Evolutionary conservation across 176 grass and related monocot genomes (phyloP).

Genomic region (Oropetium thomaeum): DNA sequence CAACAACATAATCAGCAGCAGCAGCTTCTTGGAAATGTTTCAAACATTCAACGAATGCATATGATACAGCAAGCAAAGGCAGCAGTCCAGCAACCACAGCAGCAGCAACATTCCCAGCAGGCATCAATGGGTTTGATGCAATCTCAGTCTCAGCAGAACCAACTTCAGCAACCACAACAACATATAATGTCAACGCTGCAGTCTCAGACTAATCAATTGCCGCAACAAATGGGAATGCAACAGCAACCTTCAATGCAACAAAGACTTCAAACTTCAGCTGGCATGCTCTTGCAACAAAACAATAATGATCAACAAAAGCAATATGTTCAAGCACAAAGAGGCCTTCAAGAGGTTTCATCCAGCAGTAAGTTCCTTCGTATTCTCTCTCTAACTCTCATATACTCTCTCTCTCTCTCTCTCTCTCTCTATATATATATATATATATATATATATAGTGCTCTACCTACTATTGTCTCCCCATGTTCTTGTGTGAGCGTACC

Average conservation of each 20-base stretch:
- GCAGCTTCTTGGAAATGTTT: slow-evolving; percentile 63
- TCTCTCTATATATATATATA: too few relatives aligned
- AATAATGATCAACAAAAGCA: slow-evolving; percentile 70
- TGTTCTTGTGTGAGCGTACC: background rate
- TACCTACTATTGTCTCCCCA: background rate
- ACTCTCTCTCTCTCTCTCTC: too few relatives aligned
- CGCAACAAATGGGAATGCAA: slow-evolving; percentile 57
- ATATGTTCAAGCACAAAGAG: slow-evolving; percentile 58
- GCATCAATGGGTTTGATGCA: slow-evolving; percentile 52
- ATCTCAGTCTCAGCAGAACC: slow-evolving; percentile 63
- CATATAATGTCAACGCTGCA: slow-evolving; percentile 68
- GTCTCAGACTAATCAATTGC: slow-evolving; percentile 56
- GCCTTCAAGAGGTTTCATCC: slow-evolving; percentile 76
- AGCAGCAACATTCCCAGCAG: slow-evolving; percentile 66
- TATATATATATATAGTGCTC: too few relatives aligned
- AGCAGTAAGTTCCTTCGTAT: slow-evolving; percentile 65
- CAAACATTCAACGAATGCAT: slow-evolving; percentile 54
- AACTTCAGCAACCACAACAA: slow-evolving; percentile 70
- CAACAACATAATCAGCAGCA: slow-evolving; percentile 51
- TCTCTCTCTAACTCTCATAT: background rate
- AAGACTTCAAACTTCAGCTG: slow-evolving; percentile 62
- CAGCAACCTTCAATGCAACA: slow-evolving; percentile 56
- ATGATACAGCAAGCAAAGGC: slow-evolving; percentile 60
- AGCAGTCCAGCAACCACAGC: slow-evolving; percentile 52
- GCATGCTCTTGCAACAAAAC: slow-evolving; percentile 67